Percentiles rank a stretch among this genome's conserved stretches.
phyloP scores from a whole-genome alignment of 352 stramenopile species.

The Phytophthora melonis region DNA sequence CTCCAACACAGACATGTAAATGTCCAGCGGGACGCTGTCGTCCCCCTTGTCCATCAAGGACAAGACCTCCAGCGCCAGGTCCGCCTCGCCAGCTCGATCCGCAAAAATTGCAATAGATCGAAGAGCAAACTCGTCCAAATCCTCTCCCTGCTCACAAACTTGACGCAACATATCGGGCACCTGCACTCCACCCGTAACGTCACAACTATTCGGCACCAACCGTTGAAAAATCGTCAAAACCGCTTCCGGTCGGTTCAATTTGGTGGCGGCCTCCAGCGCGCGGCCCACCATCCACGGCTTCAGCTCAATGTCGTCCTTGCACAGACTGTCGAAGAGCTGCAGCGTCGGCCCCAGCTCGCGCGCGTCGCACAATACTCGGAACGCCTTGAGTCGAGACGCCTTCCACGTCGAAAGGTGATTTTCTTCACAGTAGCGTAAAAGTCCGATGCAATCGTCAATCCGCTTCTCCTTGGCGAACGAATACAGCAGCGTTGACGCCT shows the following conservation, averaged over 20 bases:
- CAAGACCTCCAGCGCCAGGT: conserved; percentile 20
- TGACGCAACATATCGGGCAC: conserved; percentile 11
- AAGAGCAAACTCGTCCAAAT: conserved; percentile 19
- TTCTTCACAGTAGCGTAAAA: conserved; percentile 13
- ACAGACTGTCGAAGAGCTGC: conserved; percentile 5
- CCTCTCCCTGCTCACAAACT: not conserved
- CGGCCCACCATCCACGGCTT: conserved; percentile 23
- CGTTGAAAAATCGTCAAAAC: conserved; percentile 5
- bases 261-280: conserved; percentile 13
- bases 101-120: conserved; percentile 27
- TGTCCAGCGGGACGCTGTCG: conserved; percentile 3
- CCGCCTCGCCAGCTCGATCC: conserved; percentile 10
- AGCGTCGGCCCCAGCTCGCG: not conserved
- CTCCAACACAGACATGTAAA: conserved; percentile 20
- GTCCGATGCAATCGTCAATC: conserved; percentile 1
- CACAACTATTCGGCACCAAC: conserved; percentile 3
- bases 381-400: not conserved
- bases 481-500: conserved; percentile 2
- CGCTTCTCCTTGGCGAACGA: conserved; percentile 5
- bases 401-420: not conserved
- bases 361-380: conserved; percentile 9
- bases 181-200: not conserved
- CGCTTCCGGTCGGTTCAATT: conserved; percentile 5
- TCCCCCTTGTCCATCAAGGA: conserved; percentile 6
- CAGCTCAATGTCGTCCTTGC: conserved; percentile 5